Conservation (phyloP, 768 basidiomycete species). For the Auricularia sp. region DNA sequence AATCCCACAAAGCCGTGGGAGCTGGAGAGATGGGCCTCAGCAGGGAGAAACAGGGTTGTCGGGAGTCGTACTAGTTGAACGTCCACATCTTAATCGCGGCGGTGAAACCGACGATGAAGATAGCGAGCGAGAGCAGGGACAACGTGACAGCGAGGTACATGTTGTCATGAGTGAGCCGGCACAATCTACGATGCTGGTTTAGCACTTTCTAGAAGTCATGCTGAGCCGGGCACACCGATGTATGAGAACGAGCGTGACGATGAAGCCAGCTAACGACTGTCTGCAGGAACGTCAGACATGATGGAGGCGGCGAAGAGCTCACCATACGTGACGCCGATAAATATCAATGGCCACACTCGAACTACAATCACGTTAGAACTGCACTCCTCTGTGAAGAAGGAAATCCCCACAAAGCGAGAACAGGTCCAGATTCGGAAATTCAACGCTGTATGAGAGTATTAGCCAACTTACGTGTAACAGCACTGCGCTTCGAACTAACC, state of each 20-base stretch:
- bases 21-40: neutral
- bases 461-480: neutral
- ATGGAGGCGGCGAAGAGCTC: neutral
- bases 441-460: neutral
- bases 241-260: neutral
- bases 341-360: neutral
- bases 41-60: too few relatives aligned
- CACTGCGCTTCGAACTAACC: neutral
- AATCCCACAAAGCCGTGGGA: neutral
- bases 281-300: neutral
- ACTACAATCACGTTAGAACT: neutral
- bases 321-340: neutral
- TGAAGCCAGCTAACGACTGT: neutral
- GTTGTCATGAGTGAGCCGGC: neutral
- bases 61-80: neutral
- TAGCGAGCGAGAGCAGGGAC: neutral
- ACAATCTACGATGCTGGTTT: neutral
- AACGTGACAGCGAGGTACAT: neutral
- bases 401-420: neutral
- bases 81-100: neutral
- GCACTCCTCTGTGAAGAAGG: neutral
- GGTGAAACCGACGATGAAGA: neutral
- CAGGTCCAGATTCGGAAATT: neutral
- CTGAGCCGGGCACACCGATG: neutral
- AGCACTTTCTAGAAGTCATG: neutral